Conservation (phyloP, 805 yeast species). For the Scheffersomyces spartinae region DNA sequence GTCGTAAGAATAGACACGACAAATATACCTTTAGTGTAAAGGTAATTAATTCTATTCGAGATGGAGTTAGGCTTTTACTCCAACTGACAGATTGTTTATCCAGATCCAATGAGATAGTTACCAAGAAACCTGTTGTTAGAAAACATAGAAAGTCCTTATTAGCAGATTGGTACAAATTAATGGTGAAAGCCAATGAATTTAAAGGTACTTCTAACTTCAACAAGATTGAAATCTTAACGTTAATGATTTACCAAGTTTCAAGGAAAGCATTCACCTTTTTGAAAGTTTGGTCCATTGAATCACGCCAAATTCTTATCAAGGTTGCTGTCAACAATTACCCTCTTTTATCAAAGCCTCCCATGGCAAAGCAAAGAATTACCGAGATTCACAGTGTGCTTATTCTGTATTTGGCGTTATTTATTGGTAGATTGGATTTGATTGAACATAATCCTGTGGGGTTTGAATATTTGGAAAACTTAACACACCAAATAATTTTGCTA, state of each 20-base stretch:
- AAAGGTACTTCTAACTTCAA: slow-evolving; percentile 48
- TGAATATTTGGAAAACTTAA: slow-evolving; percentile 50
- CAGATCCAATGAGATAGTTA: slow-evolving; percentile 59
- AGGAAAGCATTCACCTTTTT: slow-evolving; percentile 54
- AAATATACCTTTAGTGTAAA: slow-evolving; percentile 43
- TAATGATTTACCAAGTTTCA: slow-evolving; percentile 56
- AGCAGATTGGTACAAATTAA: slow-evolving; percentile 72
- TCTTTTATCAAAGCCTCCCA: slow-evolving; percentile 42
- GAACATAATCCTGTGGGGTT: slow-evolving; percentile 67
- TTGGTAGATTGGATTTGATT: slow-evolving; percentile 69
- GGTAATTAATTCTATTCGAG: slow-evolving; percentile 54
- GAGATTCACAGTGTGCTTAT: slow-evolving; percentile 52
- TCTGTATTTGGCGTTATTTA: slow-evolving; percentile 51
- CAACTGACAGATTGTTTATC: slow-evolving; percentile 67
- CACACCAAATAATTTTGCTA: slow-evolving; percentile 57
- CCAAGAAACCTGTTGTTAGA: slow-evolving; percentile 47
- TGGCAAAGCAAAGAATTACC: slow-evolving; percentile 48
- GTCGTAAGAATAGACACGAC: slow-evolving; percentile 27
- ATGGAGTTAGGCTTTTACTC: slow-evolving; percentile 56
- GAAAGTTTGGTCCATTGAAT: slow-evolving; percentile 63
- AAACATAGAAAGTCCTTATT: slow-evolving; percentile 56
- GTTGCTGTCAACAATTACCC: slow-evolving; percentile 33
- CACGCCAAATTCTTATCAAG: too few relatives aligned
- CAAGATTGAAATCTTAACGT: slow-evolving; percentile 50
- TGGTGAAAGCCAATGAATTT: slow-evolving; percentile 66